Percentiles rank a stretch among this genome's conserved stretches.
Conservation (phyloP, 345 rosid genomes). For the Aethionema arabicum region DNA sequence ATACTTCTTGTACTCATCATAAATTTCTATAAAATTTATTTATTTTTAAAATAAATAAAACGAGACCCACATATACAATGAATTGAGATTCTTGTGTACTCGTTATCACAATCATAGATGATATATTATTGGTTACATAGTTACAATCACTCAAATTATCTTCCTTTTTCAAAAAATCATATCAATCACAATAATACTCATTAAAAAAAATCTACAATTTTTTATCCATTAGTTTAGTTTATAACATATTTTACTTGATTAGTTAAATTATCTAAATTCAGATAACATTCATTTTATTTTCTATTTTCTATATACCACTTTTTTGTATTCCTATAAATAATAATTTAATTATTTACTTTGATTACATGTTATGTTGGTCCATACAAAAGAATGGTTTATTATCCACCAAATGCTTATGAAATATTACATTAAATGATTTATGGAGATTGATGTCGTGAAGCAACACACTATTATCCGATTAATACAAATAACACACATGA, state of each 20-base stretch:
- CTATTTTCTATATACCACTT: too few relatives aligned
- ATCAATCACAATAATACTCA: neutral
- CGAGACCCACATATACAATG: conserved; percentile 19
- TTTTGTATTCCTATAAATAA: too few relatives aligned
- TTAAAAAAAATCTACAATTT: neutral
- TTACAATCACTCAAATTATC: conserved; percentile 6
- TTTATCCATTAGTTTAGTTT: too few relatives aligned
- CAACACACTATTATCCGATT: conserved; percentile 13
- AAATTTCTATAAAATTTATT: neutral
- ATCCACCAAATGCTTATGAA: conserved; percentile 18
- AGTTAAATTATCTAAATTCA: too few relatives aligned
- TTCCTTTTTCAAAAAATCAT: neutral
- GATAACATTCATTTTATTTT: too few relatives aligned
- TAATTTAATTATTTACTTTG: too few relatives aligned
- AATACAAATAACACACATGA: conserved; percentile 16
- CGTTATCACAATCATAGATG: conserved; percentile 18
- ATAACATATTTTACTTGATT: too few relatives aligned
- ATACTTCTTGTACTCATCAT: conserved; percentile 24
- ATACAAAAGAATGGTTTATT: neutral
- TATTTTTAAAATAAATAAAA: conserved; percentile 2
- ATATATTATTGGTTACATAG: conserved; percentile 2
- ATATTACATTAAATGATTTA: neutral
- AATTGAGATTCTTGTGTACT: conserved; percentile 13
- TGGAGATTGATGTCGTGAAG: conserved; percentile 32
- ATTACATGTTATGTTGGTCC: conserved; percentile 1